A percentile compares a stretch with the other conserved stretches of the same genome.
These are phyloP conservation scores for Fraxinus latifolia DNA, from an alignment of 305 asterid species.

Conservation along the genomic window DNA sequence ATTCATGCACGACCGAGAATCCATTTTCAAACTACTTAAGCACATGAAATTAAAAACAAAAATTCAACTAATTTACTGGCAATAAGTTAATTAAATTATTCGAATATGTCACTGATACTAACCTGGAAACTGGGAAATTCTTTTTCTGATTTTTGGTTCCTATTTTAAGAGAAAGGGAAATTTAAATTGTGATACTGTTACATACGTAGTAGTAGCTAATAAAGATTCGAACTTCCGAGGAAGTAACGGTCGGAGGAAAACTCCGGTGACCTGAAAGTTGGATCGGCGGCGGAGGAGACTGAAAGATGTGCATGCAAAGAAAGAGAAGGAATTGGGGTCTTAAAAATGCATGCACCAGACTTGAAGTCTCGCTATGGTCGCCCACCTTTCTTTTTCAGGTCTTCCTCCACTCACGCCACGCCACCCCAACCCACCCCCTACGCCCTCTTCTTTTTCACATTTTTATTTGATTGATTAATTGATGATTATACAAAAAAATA, in stretches of 20 bases:
- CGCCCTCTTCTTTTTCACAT: not conserved
- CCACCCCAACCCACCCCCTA: not conserved
- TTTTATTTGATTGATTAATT: not conserved
- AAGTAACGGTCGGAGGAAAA: not conserved
- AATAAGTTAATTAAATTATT: not conserved
- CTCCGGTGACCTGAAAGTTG: constrained; percentile 12
- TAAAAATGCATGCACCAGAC: constrained; percentile 26
- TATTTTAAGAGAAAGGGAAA: not conserved
- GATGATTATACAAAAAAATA: not conserved
- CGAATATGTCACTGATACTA: not conserved
- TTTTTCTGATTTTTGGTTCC: not conserved
- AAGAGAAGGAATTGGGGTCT: not conserved
- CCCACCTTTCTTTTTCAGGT: constrained; percentile 24
- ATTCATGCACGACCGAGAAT: constrained; percentile 69
- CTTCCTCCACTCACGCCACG: constrained; percentile 3
- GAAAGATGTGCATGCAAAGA: constrained; percentile 21
- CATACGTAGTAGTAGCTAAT: not conserved
- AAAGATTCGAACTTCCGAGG: not conserved
- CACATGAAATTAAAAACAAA: constrained; percentile 17
- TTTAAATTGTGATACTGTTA: not conserved
- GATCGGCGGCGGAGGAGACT: not conserved
- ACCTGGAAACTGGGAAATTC: not conserved
- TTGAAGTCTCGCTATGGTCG: constrained; percentile 28
- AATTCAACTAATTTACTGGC: not conserved
- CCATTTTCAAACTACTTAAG: constrained; percentile 38